Evolutionary conservation across 306 rosid genomes (phyloP).

Genomic region (Cercis canadensis): DNA sequence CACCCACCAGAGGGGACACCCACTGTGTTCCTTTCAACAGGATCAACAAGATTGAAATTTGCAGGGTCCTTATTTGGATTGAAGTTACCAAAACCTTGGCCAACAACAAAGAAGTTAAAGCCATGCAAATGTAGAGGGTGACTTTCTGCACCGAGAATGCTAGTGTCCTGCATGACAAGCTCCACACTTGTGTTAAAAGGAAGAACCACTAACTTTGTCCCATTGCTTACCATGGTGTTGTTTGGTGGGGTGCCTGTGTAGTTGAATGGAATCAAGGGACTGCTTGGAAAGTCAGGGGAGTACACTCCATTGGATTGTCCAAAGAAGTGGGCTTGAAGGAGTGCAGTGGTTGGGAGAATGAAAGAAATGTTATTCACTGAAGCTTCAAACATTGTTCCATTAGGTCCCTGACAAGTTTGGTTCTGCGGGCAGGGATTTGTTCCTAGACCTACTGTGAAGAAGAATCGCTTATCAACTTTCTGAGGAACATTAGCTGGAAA

Average conservation of each 20-base stretch:
- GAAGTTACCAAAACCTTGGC: constrained; percentile 74
- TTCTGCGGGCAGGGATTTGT: constrained; percentile 47
- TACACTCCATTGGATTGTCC: constrained; percentile 50
- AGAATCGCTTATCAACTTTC: constrained; percentile 45
- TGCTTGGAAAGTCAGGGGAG: constrained; percentile 41
- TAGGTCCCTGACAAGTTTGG: constrained; percentile 61
- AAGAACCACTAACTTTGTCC: constrained; percentile 53
- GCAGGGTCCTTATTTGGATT: constrained; percentile 52
- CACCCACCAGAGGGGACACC: constrained; percentile 71
- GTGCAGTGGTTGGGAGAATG: constrained; percentile 43
- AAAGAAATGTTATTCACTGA: constrained; percentile 63
- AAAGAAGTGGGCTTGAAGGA: constrained; percentile 51
- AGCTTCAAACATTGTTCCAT: constrained; percentile 55
- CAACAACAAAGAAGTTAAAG: constrained; percentile 71
- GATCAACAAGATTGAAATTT: constrained; percentile 63
- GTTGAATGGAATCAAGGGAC: constrained; percentile 45
- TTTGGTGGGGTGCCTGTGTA: constrained; percentile 53
- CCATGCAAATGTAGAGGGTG: constrained; percentile 62
- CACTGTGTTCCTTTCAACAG: constrained; percentile 62
- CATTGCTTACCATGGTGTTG: constrained; percentile 52
- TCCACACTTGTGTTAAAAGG: constrained; percentile 48
- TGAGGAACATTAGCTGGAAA: constrained; percentile 58
- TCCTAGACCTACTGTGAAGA: constrained; percentile 64
- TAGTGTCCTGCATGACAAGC: constrained; percentile 56
- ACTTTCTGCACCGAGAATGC: constrained; percentile 46